These are phyloP conservation scores for Thuidium tamariscinum DNA, from an alignment of 225 moss, liverwort and hornwort species.

Conservation along the genomic window DNA sequence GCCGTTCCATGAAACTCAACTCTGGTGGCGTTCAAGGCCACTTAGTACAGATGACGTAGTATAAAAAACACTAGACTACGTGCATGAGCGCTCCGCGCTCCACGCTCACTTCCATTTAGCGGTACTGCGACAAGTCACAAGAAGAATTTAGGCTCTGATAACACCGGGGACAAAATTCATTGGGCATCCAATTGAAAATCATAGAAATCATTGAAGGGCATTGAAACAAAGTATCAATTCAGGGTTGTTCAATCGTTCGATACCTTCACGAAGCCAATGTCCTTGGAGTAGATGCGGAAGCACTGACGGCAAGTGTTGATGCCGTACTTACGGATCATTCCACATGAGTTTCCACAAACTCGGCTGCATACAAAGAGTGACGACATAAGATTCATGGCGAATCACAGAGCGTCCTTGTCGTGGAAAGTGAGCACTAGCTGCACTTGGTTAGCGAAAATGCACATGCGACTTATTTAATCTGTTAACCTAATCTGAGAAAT, in stretches of 20 bases:
- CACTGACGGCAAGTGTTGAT: slow-evolving; percentile 64
- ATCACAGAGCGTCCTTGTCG: neutral
- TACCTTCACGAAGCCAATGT: slow-evolving; percentile 38
- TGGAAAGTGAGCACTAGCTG: neutral
- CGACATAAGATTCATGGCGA: neutral
- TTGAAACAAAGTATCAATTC: no score
- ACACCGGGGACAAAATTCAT: neutral
- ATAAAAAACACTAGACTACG: neutral
- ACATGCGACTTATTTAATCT: neutral
- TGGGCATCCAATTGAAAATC: no score
- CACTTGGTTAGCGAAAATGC: no score
- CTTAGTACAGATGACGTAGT: neutral
- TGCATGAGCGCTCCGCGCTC: neutral
- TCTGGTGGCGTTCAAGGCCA: neutral
- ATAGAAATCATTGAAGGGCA: neutral
- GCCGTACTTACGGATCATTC: slow-evolving; percentile 58
- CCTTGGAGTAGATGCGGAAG: slow-evolving; percentile 55
- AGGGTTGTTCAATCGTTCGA: neutral
- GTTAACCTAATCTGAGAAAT: neutral
- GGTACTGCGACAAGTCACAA: slow-evolving; percentile 10
- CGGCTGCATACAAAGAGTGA: slow-evolving; percentile 7
- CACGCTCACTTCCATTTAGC: slow-evolving; percentile 19
- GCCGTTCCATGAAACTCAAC: neutral
- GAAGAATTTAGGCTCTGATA: neutral
- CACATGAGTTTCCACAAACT: slow-evolving; percentile 47